Percentiles rank a stretch among this genome's conserved stretches.
Conservation (phyloP, 306 rosid genomes). For the Alnus rubra region DNA sequence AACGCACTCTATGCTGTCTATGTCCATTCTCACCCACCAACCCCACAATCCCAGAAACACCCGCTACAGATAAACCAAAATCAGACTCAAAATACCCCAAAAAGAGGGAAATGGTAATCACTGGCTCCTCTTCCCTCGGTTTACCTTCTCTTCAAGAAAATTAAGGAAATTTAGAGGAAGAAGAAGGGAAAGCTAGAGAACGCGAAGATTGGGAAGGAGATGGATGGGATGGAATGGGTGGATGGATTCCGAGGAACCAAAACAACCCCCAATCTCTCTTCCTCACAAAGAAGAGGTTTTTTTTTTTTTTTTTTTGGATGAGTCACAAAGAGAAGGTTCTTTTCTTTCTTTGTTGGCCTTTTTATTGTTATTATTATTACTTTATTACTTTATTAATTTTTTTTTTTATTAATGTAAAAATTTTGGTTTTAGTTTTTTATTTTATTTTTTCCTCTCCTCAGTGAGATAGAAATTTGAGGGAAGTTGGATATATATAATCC, state of each 20-base stretch:
- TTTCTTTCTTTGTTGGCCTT: conserved; percentile 51
- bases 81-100: background rate
- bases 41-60: conserved; percentile 10
- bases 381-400: background rate
- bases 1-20: conserved; percentile 60
- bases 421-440: too few species aligned
- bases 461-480: too few species aligned
- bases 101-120: background rate
- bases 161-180: too few species aligned
- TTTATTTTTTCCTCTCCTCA: too few species aligned
- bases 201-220: background rate
- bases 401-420: background rate
- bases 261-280: conserved; percentile 25
- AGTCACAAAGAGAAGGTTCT: conserved; percentile 41
- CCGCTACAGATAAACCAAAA: conserved; percentile 1
- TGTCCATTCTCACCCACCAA: conserved; percentile 36
- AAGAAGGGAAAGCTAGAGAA: background rate
- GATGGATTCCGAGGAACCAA: conserved; percentile 39
- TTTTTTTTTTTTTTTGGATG: background rate
- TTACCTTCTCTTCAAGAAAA: background rate
- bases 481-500: too few species aligned
- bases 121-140: background rate
- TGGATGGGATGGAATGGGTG: background rate
- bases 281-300: conserved; percentile 42
- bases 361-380: background rate